Evolutionary conservation across 306 rosid species (phyloP).

Genomic region (Hippophae rhamnoides): DNA sequence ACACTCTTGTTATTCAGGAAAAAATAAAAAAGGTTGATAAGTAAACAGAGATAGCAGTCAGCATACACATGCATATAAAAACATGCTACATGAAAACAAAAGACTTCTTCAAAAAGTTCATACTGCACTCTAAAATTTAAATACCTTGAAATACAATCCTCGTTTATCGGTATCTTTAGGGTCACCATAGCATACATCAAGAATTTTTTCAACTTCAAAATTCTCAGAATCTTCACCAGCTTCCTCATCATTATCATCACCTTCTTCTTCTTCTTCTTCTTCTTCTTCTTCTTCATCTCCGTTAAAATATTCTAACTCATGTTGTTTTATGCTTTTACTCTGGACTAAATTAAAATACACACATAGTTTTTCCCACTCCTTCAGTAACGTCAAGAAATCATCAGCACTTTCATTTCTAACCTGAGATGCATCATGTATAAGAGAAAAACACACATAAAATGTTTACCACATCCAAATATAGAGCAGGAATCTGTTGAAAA

Average conservation of each 20-base stretch:
- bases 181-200: constrained; percentile 48
- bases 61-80: neutral
- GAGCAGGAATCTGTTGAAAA: neutral
- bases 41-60: neutral
- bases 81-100: neutral
- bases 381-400: constrained; percentile 43
- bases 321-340: neutral
- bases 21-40: neutral
- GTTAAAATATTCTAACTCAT: neutral
- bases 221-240: constrained; percentile 23
- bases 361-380: constrained; percentile 63
- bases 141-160: constrained; percentile 58
- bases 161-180: constrained; percentile 25
- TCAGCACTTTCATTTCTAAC: constrained; percentile 78
- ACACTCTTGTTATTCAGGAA: too few species aligned
- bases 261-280: constrained; percentile 1
- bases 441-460: neutral
- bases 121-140: neutral
- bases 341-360: constrained; percentile 28
- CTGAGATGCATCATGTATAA: constrained; percentile 23
- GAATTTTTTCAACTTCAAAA: constrained; percentile 50
- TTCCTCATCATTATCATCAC: constrained; percentile 23
- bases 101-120: neutral
- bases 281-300: neutral
- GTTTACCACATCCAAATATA: too few species aligned